A percentile compares a stretch with the other conserved stretches of the same genome.
Evolutionary conservation across 2,329 filamentous ascomycete genomes (phyloP).

Genomic region (Ceratocystiopsis minuta): DNA sequence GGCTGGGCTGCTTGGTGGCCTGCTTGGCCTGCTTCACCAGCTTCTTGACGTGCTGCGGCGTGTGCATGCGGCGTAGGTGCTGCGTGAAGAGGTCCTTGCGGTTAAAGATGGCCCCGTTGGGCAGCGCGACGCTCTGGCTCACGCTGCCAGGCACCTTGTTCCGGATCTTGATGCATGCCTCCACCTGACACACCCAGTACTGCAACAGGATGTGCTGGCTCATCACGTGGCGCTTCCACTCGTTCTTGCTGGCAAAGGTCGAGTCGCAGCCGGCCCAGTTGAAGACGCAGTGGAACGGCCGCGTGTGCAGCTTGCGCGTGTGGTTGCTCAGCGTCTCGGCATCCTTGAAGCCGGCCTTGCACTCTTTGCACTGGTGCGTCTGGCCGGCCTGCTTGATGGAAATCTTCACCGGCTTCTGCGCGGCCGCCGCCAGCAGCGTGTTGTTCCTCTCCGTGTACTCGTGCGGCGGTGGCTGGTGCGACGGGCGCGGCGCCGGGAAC

Average conservation of each 20-base stretch:
- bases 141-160: constrained; percentile 6
- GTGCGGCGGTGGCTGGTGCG: constrained; percentile 1
- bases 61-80: constrained; percentile 75
- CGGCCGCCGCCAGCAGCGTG: constrained; percentile 4
- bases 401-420: constrained; percentile 10
- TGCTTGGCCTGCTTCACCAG: constrained; percentile 16
- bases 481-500: background rate
- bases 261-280: constrained; percentile 56
- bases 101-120: constrained; percentile 56
- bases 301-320: constrained; percentile 33
- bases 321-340: constrained; percentile 27
- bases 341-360: constrained; percentile 26
- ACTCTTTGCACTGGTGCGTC: constrained; percentile 18
- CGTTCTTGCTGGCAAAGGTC: constrained; percentile 70
- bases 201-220: constrained; percentile 63
- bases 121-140: constrained; percentile 13
- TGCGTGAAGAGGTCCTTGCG: constrained; percentile 85
- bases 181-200: constrained; percentile 62
- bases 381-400: constrained; percentile 9
- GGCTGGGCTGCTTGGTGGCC: constrained; percentile 16
- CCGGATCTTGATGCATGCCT: constrained; percentile 26
- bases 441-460: background rate
- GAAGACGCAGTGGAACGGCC: constrained; percentile 62
- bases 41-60: constrained; percentile 26
- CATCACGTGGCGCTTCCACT: constrained; percentile 82